These are phyloP conservation scores for Alternaria atra DNA, from an alignment of 2,329 filamentous ascomycete genomes.

Conservation along the genomic window DNA sequence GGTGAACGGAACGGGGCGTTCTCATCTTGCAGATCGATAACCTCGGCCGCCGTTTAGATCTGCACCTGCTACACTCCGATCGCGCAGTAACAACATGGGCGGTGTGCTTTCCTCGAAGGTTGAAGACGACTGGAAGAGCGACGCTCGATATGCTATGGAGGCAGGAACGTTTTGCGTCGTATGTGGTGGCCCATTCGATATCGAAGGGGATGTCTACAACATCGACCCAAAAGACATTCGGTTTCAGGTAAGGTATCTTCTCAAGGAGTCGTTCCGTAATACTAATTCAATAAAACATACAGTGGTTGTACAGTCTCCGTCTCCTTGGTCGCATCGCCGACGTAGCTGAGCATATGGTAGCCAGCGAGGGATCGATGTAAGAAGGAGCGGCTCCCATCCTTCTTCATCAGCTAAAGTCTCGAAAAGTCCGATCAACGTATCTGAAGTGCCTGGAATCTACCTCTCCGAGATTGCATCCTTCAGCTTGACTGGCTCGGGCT, in stretches of 20 bases:
- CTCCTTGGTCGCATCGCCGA: constrained; percentile 27
- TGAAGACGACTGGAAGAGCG: constrained; percentile 22
- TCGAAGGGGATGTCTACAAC: constrained; percentile 32
- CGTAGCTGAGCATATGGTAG: constrained; percentile 20
- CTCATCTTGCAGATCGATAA: constrained; percentile 1
- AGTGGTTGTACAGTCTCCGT: constrained; percentile 40
- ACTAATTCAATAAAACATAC: background rate
- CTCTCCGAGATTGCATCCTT: constrained; percentile 31
- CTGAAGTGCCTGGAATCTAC: constrained; percentile 19
- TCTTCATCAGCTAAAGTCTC: background rate
- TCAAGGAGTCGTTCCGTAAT: background rate
- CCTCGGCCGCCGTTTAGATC: background rate
- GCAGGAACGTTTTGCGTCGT: constrained; percentile 35
- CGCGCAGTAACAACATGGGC: constrained; percentile 20
- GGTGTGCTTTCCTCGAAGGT: constrained; percentile 21
- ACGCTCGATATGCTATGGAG: constrained; percentile 33
- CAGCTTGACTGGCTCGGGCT: constrained; percentile 19
- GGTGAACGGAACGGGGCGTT: background rate
- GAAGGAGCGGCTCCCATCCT: background rate
- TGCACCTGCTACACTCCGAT: background rate
- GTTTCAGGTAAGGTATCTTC: constrained; percentile 26
- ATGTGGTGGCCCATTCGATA: constrained; percentile 38
- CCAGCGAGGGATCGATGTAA: constrained; percentile 15
- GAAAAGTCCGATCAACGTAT: constrained; percentile 19
- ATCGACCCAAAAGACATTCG: constrained; percentile 27